Percentiles rank a stretch among this genome's conserved stretches.
These are phyloP conservation scores for Tilletia walkeri DNA, from an alignment of 1,284 basidiomycete species.

Conservation along the genomic window DNA sequence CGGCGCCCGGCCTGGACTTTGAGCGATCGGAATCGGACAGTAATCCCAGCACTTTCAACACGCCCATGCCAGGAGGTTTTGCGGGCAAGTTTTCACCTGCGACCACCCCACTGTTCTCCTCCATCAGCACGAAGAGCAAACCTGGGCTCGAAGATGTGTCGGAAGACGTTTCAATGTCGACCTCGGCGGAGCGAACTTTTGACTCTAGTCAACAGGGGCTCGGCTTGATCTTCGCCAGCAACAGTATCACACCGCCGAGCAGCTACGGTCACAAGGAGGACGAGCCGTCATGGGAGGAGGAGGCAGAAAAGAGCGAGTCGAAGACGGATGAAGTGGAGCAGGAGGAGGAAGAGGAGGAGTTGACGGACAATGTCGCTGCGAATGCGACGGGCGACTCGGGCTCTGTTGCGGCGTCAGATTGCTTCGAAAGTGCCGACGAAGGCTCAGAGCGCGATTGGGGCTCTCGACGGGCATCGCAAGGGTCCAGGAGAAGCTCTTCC, in stretches of 20 bases:
- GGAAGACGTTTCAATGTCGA: background rate
- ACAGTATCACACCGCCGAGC: background rate
- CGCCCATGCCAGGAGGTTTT: constrained; percentile 1
- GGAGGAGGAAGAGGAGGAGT: too few relatives aligned
- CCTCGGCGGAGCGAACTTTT: background rate
- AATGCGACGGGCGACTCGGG: background rate
- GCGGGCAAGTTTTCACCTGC: background rate
- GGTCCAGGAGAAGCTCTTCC: too few relatives aligned
- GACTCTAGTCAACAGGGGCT: background rate
- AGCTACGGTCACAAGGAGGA: background rate
- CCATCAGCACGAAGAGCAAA: too few relatives aligned
- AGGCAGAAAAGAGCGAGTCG: too few relatives aligned
- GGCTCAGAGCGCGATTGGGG: background rate
- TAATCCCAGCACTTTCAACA: constrained; percentile 7
- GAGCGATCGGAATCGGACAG: background rate
- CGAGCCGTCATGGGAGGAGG: too few relatives aligned
- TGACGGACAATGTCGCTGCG: too few relatives aligned
- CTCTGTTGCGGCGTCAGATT: background rate
- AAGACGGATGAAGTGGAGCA: too few relatives aligned
- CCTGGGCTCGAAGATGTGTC: too few relatives aligned
- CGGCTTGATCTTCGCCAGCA: background rate
- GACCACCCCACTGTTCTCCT: too few relatives aligned
- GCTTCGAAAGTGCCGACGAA: constrained; percentile 10
- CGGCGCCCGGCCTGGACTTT: background rate
- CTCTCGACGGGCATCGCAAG: too few relatives aligned